phyloP scores from a whole-genome alignment of 2,329 filamentous ascomycete species.

The Trichophyton schoenleinii region DNA sequence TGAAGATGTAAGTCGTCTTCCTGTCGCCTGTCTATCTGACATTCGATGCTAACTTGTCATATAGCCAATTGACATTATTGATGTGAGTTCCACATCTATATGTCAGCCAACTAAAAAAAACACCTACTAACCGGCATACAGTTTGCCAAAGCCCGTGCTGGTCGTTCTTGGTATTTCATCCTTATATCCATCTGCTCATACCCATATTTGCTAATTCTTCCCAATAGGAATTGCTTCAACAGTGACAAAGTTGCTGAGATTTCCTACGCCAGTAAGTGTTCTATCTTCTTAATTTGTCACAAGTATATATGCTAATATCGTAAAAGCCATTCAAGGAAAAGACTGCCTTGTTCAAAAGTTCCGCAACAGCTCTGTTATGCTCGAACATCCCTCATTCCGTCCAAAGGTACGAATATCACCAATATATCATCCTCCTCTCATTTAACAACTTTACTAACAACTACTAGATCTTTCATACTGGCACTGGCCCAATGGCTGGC shows the following conservation, averaged over 20 bases:
- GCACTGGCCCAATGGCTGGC: constrained; percentile 45
- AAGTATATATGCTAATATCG: constrained; percentile 18
- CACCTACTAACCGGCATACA: constrained; percentile 28
- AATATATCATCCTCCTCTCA: constrained; percentile 33
- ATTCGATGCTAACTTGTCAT: constrained; percentile 25
- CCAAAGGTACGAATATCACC: constrained; percentile 52
- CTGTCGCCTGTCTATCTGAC: neutral
- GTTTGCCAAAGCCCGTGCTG: constrained; percentile 60
- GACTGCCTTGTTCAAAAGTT: constrained; percentile 91
- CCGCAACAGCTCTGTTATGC: constrained; percentile 90
- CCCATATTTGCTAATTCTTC: neutral
- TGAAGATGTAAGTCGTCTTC: constrained; percentile 48
- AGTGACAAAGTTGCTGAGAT: constrained; percentile 78
- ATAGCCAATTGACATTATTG: constrained; percentile 60
- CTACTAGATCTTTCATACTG: constrained; percentile 42
- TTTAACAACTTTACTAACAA: constrained; percentile 19
- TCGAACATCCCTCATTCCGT: constrained; percentile 66
- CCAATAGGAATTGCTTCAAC: constrained; percentile 60
- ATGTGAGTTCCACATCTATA: constrained; percentile 37
- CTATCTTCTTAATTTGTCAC: neutral
- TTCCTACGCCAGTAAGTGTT: constrained; percentile 75
- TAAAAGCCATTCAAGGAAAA: constrained; percentile 71
- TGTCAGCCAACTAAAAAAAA: neutral
- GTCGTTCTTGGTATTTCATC: constrained; percentile 51
- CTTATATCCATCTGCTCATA: neutral